Conservation (phyloP, 805 yeast genomes). For the Wickerhamomyces alni region DNA sequence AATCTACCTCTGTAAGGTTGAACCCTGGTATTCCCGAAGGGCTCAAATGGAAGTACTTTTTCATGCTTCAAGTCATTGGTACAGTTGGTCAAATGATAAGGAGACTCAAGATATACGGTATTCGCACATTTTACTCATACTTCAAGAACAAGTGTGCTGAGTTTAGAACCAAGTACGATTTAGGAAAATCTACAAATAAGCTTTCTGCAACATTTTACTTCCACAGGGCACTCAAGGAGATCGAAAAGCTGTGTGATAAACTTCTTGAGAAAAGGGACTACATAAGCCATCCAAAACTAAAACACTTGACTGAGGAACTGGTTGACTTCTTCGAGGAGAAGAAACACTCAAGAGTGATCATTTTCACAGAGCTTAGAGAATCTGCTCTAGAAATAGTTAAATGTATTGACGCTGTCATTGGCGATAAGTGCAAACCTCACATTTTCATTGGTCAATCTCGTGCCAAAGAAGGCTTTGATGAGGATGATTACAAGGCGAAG, state of each 20-base stretch:
- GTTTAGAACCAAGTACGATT: slow-evolving; percentile 50
- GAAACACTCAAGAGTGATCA: slow-evolving; percentile 65
- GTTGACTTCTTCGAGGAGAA: slow-evolving; percentile 43
- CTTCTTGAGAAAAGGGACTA: slow-evolving; percentile 32
- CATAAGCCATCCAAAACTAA: slow-evolving; percentile 70
- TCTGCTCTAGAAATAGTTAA: slow-evolving; percentile 85
- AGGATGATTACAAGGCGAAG: slow-evolving; percentile 39
- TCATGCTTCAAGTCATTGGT: slow-evolving; percentile 54
- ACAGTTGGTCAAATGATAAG: slow-evolving; percentile 68
- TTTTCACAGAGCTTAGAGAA: slow-evolving; percentile 85
- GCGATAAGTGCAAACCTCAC: slow-evolving; percentile 53
- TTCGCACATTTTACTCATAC: slow-evolving; percentile 67
- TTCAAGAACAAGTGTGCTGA: slow-evolving; percentile 53
- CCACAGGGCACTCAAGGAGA: slow-evolving; percentile 38
- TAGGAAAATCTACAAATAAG: slow-evolving; percentile 60
- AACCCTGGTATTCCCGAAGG: slow-evolving; percentile 60
- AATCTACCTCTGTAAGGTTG: slow-evolving; percentile 49
- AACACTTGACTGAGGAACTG: slow-evolving; percentile 51
- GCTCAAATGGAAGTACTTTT: slow-evolving; percentile 65
- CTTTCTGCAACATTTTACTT: slow-evolving; percentile 56
- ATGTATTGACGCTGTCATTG: slow-evolving; percentile 39
- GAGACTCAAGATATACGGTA: slow-evolving; percentile 75
- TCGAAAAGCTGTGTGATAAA: slow-evolving; percentile 40
- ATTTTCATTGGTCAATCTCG: slow-evolving; percentile 90
- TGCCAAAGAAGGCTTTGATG: slow-evolving; percentile 65